These are phyloP conservation scores for Fagopyrum homotropicum DNA, from an alignment of 148 eudicot species.

Conservation along the genomic window DNA sequence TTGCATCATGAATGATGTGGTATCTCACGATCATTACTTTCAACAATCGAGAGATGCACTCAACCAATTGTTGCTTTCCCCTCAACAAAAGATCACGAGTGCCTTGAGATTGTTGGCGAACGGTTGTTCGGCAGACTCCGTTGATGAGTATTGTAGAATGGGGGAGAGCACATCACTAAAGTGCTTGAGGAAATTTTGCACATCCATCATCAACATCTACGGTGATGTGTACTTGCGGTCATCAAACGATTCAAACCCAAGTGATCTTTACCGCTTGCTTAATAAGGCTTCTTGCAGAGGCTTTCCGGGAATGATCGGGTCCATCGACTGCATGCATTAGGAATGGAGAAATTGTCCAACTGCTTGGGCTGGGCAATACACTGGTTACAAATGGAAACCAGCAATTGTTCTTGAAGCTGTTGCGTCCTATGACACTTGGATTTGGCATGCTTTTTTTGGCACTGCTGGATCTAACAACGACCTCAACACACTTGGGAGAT, in stretches of 20 bases:
- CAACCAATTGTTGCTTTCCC: not conserved
- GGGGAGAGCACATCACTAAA: not conserved
- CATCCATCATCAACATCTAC: not conserved
- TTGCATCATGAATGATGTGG: not conserved
- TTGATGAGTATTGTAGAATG: not conserved
- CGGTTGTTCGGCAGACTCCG: not conserved
- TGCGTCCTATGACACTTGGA: not conserved
- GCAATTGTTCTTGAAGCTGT: not conserved
- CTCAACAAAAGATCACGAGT: not conserved
- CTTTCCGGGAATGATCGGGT: not conserved
- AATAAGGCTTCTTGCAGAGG: not conserved
- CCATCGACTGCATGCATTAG: not conserved
- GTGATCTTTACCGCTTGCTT: not conserved
- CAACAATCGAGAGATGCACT: not conserved
- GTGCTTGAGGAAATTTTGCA: not conserved
- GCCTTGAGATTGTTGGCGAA: not conserved
- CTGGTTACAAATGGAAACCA: not conserved
- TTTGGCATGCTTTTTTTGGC: not conserved
- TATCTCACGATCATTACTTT: not conserved
- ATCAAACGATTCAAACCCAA: not conserved
- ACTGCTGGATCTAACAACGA: not conserved
- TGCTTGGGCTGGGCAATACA: not conserved
- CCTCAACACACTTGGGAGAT: no score
- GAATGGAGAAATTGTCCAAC: not conserved
- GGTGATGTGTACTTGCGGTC: not conserved